These are phyloP conservation scores for Darksidea phi DNA, from an alignment of 495 filamentous ascomycete species.

Conservation along the genomic window DNA sequence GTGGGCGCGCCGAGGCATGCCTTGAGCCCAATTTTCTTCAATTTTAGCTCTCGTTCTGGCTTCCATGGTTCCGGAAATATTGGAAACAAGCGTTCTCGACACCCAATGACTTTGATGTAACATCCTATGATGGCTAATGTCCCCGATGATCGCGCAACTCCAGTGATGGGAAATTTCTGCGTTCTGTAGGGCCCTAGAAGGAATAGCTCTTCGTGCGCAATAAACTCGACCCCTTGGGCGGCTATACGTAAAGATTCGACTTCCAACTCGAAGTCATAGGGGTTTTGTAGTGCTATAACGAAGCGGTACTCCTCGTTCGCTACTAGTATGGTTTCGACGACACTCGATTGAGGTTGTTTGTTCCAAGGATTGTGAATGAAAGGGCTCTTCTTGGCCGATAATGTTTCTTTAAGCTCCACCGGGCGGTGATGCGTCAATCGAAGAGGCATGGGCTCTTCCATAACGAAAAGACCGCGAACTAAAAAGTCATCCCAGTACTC, in stretches of 20 bases:
- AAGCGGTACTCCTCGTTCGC: constrained; percentile 75
- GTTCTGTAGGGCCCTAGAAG: constrained; percentile 75
- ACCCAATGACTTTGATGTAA: constrained; percentile 73
- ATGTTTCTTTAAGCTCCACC: constrained; percentile 53
- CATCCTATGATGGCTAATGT: constrained; percentile 74
- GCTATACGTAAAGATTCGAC: constrained; percentile 79
- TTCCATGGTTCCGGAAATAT: constrained; percentile 78
- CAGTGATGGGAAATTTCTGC: constrained; percentile 71
- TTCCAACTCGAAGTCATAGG: constrained; percentile 87
- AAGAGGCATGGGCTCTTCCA: constrained; percentile 51
- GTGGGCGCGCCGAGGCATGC: constrained; percentile 53
- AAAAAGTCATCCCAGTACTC: constrained; percentile 98
- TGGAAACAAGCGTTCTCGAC: constrained; percentile 75
- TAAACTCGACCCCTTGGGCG: constrained; percentile 67
- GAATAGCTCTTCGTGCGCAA: constrained; percentile 62
- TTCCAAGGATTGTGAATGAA: constrained; percentile 92
- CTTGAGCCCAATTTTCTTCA: constrained; percentile 68
- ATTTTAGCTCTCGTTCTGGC: constrained; percentile 66
- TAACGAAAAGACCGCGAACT: constrained; percentile 73
- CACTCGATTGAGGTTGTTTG: constrained; percentile 59
- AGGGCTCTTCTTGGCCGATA: constrained; percentile 60
- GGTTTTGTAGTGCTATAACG: constrained; percentile 82
- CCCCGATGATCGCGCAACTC: constrained; percentile 65
- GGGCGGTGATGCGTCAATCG: constrained; percentile 71
- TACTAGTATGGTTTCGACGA: constrained; percentile 66